phyloP scores from a whole-genome alignment of 257 asterid genomes.

The Gentiana macrophylla region DNA sequence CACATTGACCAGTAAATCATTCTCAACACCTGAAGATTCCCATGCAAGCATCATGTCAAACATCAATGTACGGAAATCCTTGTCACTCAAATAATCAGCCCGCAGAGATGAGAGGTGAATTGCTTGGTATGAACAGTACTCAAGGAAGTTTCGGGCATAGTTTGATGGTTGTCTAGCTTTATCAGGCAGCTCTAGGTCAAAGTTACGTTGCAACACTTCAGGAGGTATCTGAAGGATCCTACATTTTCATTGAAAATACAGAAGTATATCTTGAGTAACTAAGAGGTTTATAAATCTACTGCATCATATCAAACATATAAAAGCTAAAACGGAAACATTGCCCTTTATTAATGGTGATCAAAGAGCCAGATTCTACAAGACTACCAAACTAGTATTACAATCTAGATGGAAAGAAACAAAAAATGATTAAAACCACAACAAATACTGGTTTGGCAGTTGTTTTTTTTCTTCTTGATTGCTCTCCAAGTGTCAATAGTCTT shows the following conservation, averaged over 20 bases:
- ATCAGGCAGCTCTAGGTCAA: constrained; percentile 49
- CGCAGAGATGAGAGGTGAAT: constrained; percentile 30
- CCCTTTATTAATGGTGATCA: too few species aligned
- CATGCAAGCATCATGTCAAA: constrained; percentile 97
- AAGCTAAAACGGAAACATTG: neutral
- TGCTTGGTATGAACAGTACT: constrained; percentile 68
- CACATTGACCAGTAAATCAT: constrained; percentile 33
- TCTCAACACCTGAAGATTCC: constrained; percentile 62
- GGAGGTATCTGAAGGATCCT: constrained; percentile 56
- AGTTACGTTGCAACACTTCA: constrained; percentile 42
- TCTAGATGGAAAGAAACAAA: too few species aligned
- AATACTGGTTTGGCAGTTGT: too few species aligned
- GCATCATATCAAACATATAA: neutral
- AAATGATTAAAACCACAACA: too few species aligned
- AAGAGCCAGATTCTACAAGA: too few species aligned
- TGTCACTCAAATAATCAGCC: constrained; percentile 57
- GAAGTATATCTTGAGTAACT: neutral
- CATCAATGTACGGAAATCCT: constrained; percentile 58
- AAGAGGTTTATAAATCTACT: neutral
- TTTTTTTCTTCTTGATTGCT: too few species aligned
- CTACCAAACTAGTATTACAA: too few species aligned
- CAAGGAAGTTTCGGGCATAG: constrained; percentile 68
- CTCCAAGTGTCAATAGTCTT: too few species aligned
- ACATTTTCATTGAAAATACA: constrained; percentile 6
- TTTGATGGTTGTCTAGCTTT: constrained; percentile 38